phyloP scores from a whole-genome alignment of 2,329 filamentous ascomycete genomes.

The Pestalotiopsis sp. region DNA sequence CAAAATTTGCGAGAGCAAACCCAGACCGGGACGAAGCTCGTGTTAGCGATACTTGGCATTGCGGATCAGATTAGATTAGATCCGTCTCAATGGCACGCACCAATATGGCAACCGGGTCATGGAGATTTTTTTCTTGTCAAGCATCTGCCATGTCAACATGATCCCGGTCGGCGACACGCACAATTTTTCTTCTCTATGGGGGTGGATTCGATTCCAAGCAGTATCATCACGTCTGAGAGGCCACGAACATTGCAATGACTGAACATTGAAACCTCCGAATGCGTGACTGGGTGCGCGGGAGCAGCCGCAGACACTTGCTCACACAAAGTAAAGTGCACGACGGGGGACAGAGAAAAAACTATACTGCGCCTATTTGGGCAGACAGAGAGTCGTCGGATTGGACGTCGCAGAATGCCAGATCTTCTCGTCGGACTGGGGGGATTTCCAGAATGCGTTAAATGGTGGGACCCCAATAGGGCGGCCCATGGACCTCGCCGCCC shows the following conservation, averaged over 20 bases:
- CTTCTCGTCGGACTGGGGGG: neutral
- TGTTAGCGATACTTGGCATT: neutral
- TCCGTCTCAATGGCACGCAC: neutral
- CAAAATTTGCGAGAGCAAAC: neutral
- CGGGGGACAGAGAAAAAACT: neutral
- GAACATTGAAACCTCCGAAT: neutral
- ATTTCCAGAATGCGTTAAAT: neutral
- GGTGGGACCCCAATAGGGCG: neutral
- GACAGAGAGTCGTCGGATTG: neutral
- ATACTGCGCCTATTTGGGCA: neutral
- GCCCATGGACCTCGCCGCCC: neutral
- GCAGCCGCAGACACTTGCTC: neutral
- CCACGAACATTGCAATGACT: neutral
- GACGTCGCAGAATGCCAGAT: neutral
- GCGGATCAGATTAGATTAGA: neutral
- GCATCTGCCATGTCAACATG: no score
- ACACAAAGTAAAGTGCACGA: neutral
- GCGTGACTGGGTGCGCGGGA: neutral
- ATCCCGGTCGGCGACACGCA: no score
- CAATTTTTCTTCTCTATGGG: no score
- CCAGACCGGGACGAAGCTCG: neutral
- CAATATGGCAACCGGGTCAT: neutral
- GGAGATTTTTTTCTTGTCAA: neutral
- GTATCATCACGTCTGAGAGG: neutral
- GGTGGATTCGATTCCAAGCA: neutral